Percentiles rank a stretch among this genome's conserved stretches.
Evolutionary conservation across 2,329 filamentous ascomycete genomes (phyloP).

Genomic region (Ophiostoma perfectum): DNA sequence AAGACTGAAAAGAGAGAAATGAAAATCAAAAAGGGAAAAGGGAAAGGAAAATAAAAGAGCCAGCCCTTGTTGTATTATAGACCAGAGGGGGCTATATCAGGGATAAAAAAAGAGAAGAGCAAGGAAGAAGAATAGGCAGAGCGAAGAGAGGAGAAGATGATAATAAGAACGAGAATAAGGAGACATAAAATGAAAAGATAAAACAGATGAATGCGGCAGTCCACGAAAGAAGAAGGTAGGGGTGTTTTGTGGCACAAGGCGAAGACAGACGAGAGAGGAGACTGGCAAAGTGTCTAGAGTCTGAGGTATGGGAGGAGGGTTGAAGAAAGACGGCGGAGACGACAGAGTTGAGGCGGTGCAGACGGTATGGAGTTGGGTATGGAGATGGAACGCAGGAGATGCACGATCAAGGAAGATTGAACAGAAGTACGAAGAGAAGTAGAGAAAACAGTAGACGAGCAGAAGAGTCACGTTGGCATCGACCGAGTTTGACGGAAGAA

Average conservation of each 20-base stretch:
- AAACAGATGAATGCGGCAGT: background rate
- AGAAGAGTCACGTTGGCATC: background rate
- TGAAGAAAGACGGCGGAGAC: too few species aligned
- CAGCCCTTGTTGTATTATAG: constrained; percentile 51
- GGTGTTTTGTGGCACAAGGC: constrained; percentile 2
- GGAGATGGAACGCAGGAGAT: constrained; percentile 7
- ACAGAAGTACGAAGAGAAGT: background rate
- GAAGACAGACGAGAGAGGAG: background rate
- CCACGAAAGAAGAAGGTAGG: background rate
- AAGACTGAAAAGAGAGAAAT: constrained; percentile 7
- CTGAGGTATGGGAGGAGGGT: too few species aligned
- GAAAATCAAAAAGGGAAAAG: constrained; percentile 32
- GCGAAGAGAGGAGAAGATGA: background rate
- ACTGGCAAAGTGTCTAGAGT: background rate
- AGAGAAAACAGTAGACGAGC: background rate
- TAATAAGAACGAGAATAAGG: background rate
- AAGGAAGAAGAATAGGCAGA: constrained; percentile 1
- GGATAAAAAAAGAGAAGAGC: constrained; percentile 15
- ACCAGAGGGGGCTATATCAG: constrained; percentile 32
- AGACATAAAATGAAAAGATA: constrained; percentile 30
- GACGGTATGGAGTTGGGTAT: background rate
- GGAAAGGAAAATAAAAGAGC: constrained; percentile 38
- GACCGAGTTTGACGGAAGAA: constrained; percentile 1
- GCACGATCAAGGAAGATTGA: background rate
- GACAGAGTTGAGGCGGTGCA: constrained; percentile 4